A percentile compares a stretch with the other conserved stretches of the same genome.
Conservation (phyloP, 225 moss, liverwort and hornwort genomes). For the Bryoerythrophyllum caledonicum region DNA sequence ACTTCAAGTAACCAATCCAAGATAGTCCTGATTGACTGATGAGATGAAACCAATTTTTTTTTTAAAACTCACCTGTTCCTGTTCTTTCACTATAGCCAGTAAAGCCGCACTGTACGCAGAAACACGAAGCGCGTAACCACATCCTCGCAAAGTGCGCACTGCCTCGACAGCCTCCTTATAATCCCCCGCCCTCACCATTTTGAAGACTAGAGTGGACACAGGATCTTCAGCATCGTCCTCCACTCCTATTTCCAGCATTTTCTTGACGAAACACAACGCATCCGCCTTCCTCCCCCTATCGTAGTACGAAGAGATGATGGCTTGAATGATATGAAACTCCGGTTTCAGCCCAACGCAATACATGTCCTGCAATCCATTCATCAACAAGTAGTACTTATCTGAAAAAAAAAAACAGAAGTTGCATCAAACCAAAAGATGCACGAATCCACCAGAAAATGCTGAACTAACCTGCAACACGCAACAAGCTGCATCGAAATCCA, state of each 20-base stretch:
- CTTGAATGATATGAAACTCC: slow-evolving; percentile 86
- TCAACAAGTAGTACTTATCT: neutral
- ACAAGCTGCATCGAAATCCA: slow-evolving; percentile 18
- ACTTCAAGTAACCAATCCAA: no score
- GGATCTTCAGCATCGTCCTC: slow-evolving; percentile 81
- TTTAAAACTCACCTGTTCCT: slow-evolving; percentile 86
- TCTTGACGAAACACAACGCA: slow-evolving; percentile 78
- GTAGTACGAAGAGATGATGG: slow-evolving; percentile 83
- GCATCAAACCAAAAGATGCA: slow-evolving; percentile 7
- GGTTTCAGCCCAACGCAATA: slow-evolving; percentile 95
- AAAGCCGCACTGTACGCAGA: slow-evolving; percentile 79
- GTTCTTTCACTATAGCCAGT: slow-evolving; percentile 87
- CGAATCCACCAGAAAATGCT: neutral
- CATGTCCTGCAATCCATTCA: slow-evolving; percentile 71
- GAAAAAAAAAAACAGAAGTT: slow-evolving; percentile 25
- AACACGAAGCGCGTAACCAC: slow-evolving; percentile 70
- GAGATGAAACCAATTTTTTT: no score
- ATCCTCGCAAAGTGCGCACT: slow-evolving; percentile 66
- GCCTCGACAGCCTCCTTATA: slow-evolving; percentile 83
- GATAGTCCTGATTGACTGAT: no score
- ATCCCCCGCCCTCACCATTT: slow-evolving; percentile 82
- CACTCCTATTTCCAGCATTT: slow-evolving; percentile 85
- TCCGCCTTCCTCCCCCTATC: slow-evolving; percentile 86
- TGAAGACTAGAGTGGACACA: slow-evolving; percentile 76
- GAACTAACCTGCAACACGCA: slow-evolving; percentile 68